Conservation (phyloP, 2,329 filamentous ascomycete genomes). For the Lachnellula arida region DNA sequence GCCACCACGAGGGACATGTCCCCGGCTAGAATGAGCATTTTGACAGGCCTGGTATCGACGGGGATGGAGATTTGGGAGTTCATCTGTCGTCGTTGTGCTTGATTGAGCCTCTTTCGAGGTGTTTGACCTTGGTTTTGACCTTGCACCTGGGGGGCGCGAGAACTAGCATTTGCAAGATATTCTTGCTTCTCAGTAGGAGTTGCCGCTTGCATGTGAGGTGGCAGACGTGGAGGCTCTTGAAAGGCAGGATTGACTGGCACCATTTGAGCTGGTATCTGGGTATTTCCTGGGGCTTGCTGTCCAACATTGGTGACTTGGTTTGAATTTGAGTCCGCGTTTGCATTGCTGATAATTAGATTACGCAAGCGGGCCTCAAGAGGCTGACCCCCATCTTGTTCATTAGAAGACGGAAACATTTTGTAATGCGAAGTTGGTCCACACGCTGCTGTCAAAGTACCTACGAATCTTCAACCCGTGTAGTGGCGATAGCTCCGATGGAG, state of each 20-base stretch:
- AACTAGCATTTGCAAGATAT: constrained; percentile 13
- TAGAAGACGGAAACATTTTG: constrained; percentile 20
- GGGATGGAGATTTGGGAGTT: constrained; percentile 54
- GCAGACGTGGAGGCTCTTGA: constrained; percentile 11
- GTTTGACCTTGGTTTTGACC: not conserved
- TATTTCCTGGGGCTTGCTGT: not conserved
- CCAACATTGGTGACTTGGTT: not conserved
- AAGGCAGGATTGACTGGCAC: constrained; percentile 8
- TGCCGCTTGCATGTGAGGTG: constrained; percentile 22
- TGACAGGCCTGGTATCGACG: constrained; percentile 41
- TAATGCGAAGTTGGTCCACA: not conserved
- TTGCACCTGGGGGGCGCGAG: not conserved
- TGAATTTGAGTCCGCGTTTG: constrained; percentile 16
- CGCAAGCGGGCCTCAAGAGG: constrained; percentile 53
- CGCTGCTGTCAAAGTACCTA: not conserved
- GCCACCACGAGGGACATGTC: constrained; percentile 11
- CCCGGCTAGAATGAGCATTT: constrained; percentile 28
- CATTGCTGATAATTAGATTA: constrained; percentile 54
- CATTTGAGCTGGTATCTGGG: constrained; percentile 5
- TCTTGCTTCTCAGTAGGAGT: constrained; percentile 18
- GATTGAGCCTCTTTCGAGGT: constrained; percentile 49
- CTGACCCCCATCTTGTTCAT: constrained; percentile 10
- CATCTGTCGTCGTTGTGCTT: constrained; percentile 60
- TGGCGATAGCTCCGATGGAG: not conserved
- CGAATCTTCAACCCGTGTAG: not conserved